Percentiles rank a stretch among this genome's conserved stretches.
Conservation (phyloP, 805 yeast genomes). For the Groenewaldozyma salmanticensis region DNA sequence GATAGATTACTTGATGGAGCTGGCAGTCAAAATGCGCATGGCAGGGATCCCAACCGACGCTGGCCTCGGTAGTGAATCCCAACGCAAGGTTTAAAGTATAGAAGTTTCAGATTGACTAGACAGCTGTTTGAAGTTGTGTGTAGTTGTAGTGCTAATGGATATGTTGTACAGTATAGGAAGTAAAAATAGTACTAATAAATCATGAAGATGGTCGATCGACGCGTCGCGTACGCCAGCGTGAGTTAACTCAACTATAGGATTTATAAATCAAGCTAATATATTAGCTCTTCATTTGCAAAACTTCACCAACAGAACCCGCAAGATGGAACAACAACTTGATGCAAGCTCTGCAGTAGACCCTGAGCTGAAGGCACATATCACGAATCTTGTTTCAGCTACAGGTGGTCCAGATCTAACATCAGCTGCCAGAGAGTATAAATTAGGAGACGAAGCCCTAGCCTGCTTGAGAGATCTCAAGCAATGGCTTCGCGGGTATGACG, state of each 20-base stretch:
- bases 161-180: too few species aligned
- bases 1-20: conserved; percentile 75
- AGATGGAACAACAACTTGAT: too few species aligned
- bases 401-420: conserved; percentile 75
- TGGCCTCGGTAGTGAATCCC: conserved; percentile 19
- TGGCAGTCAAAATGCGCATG: conserved; percentile 74
- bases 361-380: conserved; percentile 50
- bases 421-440: conserved; percentile 48
- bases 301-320: too few species aligned
- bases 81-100: neutral
- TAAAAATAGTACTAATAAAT: too few species aligned
- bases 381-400: conserved; percentile 74
- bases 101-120: too few species aligned
- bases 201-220: too few species aligned
- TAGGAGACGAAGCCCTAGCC: conserved; percentile 82
- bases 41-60: conserved; percentile 42
- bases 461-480: conserved; percentile 80
- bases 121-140: too few species aligned
- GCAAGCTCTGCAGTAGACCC: conserved; percentile 19
- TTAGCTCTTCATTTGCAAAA: too few species aligned
- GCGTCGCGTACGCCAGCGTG: too few species aligned
- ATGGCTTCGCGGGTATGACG: conserved; percentile 84
- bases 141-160: too few species aligned
- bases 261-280: too few species aligned
- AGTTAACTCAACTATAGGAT: too few species aligned